Evolutionary conservation across 2,329 filamentous ascomycete species (phyloP), one percentile per base, ranked within the genome.

Genomic region (Xylaria sp.): DNA sequence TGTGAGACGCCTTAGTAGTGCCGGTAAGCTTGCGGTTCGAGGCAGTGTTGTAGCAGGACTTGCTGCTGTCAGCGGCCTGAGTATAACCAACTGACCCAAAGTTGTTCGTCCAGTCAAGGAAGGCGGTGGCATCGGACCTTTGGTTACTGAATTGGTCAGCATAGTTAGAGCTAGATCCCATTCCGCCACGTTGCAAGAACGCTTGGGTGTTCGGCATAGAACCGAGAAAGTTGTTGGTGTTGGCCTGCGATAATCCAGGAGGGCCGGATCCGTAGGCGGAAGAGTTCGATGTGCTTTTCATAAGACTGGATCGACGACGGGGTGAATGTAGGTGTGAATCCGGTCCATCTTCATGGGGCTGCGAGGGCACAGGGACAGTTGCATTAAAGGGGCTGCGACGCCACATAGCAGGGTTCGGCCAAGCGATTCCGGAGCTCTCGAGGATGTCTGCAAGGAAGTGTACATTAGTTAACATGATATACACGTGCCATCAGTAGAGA

Each of bases 371-470:
- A 8, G 67, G 71, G 69, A 71, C 76, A 40, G 70, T 74, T 50
- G 67, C 72, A 60, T 73, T 70, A 55, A 75, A 71, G 13, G 75
- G 71, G 17, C 74, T 70, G 37, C 78, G 78, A 18, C 77, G 77
- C 86, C 85, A 90, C 86, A 91, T 89, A 16, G 76, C 72, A 18
- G 82, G 74, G 67, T 89, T 92, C 7, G 91, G 91, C 89, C 90
- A 95, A 2, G 90, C 89, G 65, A 95, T 91, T 2, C 81, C 82
- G 2, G 85, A 86, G 56, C 76, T 78, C 70, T 94, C 89, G 24
- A 95, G 79, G 20, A 92, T 77, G 39, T 89, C 91, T 91, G 61
- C 16, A 45, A 50, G 13, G 6, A 18, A 37, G 3, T 19, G 26
- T 16, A 16, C 7, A 18, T 55, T 71, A 63, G 44, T 62, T 18